Percentiles rank a stretch among this genome's conserved stretches.
Evolutionary conservation across 345 rosid genomes (phyloP).

Genomic region (Rhodomyrtus tomentosa): DNA sequence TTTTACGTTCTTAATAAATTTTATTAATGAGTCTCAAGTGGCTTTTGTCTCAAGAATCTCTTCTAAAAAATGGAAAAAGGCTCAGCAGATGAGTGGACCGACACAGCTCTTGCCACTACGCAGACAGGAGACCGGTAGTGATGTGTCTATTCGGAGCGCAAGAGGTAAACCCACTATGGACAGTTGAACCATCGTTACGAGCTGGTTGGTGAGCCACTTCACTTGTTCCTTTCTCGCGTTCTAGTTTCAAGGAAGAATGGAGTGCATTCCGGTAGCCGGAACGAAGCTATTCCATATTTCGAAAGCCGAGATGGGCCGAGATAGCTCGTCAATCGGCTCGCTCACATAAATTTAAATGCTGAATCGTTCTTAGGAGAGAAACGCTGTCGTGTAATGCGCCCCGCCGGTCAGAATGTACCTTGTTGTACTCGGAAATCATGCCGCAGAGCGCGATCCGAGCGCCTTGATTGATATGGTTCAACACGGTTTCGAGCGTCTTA

Average conservation of each 20-base stretch:
- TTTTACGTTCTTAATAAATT: too few species aligned
- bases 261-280: neutral
- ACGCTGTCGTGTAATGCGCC: neutral
- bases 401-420: slow-evolving; percentile 1
- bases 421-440: slow-evolving; percentile 39
- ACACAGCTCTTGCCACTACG: neutral
- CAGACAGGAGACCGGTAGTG: neutral
- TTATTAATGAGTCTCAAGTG: neutral
- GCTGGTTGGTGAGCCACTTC: neutral
- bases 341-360: neutral
- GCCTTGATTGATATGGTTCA: slow-evolving; percentile 25
- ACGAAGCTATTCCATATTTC: neutral
- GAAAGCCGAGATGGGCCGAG: neutral
- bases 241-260: neutral
- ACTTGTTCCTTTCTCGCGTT: neutral
- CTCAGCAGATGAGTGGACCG: neutral
- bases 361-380: neutral
- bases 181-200: neutral
- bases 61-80: neutral
- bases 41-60: neutral
- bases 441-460: slow-evolving; percentile 29
- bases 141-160: too few species aligned
- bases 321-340: neutral
- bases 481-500: slow-evolving; percentile 41
- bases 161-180: neutral